Evolutionary conservation across 805 yeast species (phyloP).

Genomic region (Candida gorgasii): DNA sequence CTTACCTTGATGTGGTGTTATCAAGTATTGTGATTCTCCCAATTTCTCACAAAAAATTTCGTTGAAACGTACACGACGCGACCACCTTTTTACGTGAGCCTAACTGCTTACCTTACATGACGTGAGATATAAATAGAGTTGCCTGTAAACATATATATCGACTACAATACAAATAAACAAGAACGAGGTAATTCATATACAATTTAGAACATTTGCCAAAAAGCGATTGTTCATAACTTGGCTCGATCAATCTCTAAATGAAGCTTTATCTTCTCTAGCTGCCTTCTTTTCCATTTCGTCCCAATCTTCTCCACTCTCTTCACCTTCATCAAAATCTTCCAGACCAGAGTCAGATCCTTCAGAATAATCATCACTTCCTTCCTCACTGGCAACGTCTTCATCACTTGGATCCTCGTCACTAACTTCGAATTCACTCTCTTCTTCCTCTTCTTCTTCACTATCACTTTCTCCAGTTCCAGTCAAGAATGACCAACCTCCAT

Average conservation of each 20-base stretch:
- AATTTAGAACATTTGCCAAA: no score
- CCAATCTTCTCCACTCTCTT: constrained; percentile 52
- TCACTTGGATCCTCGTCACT: constrained; percentile 61
- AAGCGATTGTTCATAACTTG: no score
- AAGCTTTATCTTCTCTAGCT: constrained; percentile 42
- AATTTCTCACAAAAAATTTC: constrained; percentile 8
- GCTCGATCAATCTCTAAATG: constrained; percentile 28
- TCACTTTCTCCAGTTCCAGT: constrained; percentile 79
- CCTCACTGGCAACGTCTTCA: constrained; percentile 61
- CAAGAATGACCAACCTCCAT: constrained; percentile 96
- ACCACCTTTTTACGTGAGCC: no score
- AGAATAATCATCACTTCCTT: constrained; percentile 37
- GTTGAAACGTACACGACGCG: constrained; percentile 8
- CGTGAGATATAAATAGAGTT: neutral
- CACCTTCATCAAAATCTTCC: constrained; percentile 33
- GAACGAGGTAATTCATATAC: no score
- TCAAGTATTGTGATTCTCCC: constrained; percentile 6
- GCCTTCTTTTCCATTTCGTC: constrained; percentile 64
- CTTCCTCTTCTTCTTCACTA: constrained; percentile 66
- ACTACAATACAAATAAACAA: no score
- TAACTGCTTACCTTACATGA: no score
- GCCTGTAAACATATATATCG: no score
- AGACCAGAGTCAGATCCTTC: constrained; percentile 40
- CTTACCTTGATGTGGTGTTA: neutral
- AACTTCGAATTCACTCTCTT: constrained; percentile 70